A percentile compares a stretch with the other conserved stretches of the same genome.
These are phyloP conservation scores for Trichoderma sp. DNA, from an alignment of 2,329 filamentous ascomycete genomes.

Conservation along the genomic window DNA sequence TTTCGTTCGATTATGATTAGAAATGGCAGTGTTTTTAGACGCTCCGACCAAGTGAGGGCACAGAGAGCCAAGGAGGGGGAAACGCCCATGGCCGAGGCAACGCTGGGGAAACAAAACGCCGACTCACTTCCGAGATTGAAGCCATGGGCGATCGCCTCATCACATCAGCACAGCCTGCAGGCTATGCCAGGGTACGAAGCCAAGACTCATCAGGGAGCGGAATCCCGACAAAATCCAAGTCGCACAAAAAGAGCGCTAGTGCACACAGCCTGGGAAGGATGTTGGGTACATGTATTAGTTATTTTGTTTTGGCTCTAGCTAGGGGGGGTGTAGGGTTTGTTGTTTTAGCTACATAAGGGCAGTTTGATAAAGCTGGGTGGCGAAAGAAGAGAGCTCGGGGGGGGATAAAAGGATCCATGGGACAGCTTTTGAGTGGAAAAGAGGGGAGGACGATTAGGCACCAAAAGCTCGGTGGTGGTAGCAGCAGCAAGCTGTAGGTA, in stretches of 20 bases:
- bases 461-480: not conserved
- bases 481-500: not conserved
- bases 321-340: not conserved
- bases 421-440: not conserved
- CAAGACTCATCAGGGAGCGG: not conserved
- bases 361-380: not conserved
- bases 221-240: not conserved
- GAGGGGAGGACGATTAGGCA: not conserved
- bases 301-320: not conserved
- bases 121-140: not conserved
- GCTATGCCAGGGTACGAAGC: not conserved
- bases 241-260: not conserved
- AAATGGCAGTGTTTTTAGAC: not conserved
- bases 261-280: conserved; percentile 3
- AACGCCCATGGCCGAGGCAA: not conserved
- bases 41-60: not conserved
- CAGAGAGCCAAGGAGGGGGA: not conserved
- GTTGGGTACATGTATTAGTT: too few species aligned
- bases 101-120: not conserved
- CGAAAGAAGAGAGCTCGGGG: not conserved
- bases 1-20: not conserved
- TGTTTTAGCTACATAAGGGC: not conserved
- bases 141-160: not conserved
- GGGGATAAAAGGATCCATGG: too few species aligned
- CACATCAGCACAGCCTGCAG: not conserved